Percentiles rank a stretch among this genome's conserved stretches.
These are phyloP conservation scores for Schizochytrium sp. DNA, from an alignment of 108 stramenopile species.

Conservation along the genomic window DNA sequence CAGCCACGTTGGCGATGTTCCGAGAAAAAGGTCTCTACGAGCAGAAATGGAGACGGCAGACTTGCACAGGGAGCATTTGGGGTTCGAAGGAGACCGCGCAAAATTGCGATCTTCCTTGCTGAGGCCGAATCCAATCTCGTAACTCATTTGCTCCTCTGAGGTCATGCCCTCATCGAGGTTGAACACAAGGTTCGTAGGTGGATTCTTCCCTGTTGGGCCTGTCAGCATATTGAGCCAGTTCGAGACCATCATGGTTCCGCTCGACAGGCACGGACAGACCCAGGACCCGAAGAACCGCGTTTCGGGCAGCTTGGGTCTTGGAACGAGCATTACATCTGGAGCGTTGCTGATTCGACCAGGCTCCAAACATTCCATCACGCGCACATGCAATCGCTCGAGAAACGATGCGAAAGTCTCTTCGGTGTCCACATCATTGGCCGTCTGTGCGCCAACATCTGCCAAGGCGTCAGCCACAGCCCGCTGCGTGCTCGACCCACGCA, in stretches of 20 bases:
- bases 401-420: not conserved
- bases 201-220: not conserved
- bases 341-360: not conserved
- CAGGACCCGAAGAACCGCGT: conserved; percentile 13
- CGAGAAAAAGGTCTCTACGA: not conserved
- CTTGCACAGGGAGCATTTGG: not conserved
- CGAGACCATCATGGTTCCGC: conserved; percentile 6
- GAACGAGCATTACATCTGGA: not conserved
- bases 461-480: not conserved
- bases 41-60: not conserved
- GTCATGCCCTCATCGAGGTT: conserved; percentile 5
- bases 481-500: not conserved
- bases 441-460: not conserved
- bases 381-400: not conserved
- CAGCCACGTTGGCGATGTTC: not conserved
- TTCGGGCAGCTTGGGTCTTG: not conserved
- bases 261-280: not conserved
- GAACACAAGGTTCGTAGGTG: not conserved
- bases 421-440: not conserved
- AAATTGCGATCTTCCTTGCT: not conserved
- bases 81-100: not conserved
- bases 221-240: conserved; percentile 12
- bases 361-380: not conserved
- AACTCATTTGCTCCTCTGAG: conserved; percentile 5
- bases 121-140: not conserved